phyloP scores from a whole-genome alignment of 73 alveolate genomes.

The Stentor roeselii region DNA sequence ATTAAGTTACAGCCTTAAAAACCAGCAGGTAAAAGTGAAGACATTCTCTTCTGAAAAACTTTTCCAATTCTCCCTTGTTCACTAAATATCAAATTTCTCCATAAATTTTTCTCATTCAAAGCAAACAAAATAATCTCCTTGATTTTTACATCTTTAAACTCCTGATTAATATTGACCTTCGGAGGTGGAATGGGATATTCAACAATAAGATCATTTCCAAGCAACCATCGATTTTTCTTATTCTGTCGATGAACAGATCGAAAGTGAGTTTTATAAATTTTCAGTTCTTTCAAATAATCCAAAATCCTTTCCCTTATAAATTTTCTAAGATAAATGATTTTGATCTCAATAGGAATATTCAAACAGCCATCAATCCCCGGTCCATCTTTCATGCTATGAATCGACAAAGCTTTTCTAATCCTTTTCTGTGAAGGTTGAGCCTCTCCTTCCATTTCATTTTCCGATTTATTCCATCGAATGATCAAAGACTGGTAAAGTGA shows the following conservation, averaged over 20 bases:
- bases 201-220: neutral
- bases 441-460: neutral
- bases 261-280: neutral
- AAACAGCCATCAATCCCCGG: neutral
- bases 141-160: too few relatives aligned
- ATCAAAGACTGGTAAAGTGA: neutral
- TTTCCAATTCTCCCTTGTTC: too few relatives aligned
- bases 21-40: too few relatives aligned
- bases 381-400: neutral
- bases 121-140: neutral
- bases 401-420: neutral
- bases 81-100: too few relatives aligned
- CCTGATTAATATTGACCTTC: neutral
- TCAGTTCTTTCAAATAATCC: neutral
- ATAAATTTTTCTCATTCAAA: neutral
- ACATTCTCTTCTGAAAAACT: too few relatives aligned
- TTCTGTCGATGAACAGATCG: neutral
- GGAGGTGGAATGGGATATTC: neutral
- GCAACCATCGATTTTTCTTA: neutral
- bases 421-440: neutral
- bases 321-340: too few relatives aligned
- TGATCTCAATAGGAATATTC: neutral
- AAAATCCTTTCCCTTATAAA: neutral
- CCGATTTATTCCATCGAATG: neutral
- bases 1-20: too few relatives aligned